Evolutionary conservation across 495 filamentous ascomycete species (phyloP), one percentile per base, ranked within the genome.

Genomic region (Lasiosphaeris hirsuta): DNA sequence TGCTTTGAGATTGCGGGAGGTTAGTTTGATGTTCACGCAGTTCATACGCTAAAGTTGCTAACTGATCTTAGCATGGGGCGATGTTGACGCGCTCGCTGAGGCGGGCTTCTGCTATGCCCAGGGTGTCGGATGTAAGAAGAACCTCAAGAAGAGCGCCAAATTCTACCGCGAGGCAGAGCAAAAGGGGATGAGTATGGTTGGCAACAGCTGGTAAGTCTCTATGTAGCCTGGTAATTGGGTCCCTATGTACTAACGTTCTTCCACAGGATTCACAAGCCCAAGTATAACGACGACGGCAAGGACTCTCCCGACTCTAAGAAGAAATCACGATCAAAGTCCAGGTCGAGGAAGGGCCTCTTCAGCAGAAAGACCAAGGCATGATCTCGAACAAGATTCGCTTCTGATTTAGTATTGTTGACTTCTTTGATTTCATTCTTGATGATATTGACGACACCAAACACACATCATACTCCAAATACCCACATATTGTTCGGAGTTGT

Each of bases 1-100:
- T 97, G 95, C 62, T 98, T 96, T 68, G 94, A 98, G 69, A 96
- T 96, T 59, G 95, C 94, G 39, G 92, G 88, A 47, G 86, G 88
- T 86, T 70, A 77, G 84, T 81, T 44, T 50, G 17, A 10, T 30
- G 45, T 33, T 10, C 30, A 5, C 5, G n/a, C 9, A 13, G 1
- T 0, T 14, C n/a, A 7, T 6, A n/a, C 2, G 15, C n/a, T 35
- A 36, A 51, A 17, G 17, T 13, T 58, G 19, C 64, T 69, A 23
- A 69, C 50, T 17, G 4, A 10, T 14, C 36, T 10, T 67, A 86
- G 83, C 74, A 63, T 97, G 94, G 94, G 94, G 94, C n/a, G 94
- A 98, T 75, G 84, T 87, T 7, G 94, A 98, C 71, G 94, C 94
- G 6, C 83, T 98, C 56, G 84, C 88, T 17, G 90, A 96, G 68